Evolutionary conservation across 225 moss, liverwort and hornwort species (phyloP), one percentile per base, ranked within the genome.

Genomic region (Sphagnum contortum): DNA sequence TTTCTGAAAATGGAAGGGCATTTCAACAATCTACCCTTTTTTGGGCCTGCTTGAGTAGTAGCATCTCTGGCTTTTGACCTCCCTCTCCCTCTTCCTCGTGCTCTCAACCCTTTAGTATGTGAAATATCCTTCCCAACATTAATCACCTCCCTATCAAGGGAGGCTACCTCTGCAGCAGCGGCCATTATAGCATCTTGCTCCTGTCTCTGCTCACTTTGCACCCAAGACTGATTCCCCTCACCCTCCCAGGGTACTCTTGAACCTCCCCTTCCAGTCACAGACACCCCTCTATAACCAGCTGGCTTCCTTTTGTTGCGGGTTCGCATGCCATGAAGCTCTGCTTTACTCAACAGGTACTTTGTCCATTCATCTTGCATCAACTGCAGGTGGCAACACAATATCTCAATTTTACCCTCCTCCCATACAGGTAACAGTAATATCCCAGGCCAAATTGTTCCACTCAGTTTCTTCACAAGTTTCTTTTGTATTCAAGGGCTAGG

Each of bases 341-440:
- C 91, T 75, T 90, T 98, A 68, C 84, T 85, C 57, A 93, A 74
- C 61, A 98, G 69, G 69, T 91, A 98, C 48, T 78, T 88, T 44
- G 89, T 86, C 98, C 98, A 98, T 72, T 98, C 93, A 66, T 91
- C 93, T 64, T 75, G 83, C 98, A 93, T 93, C 59, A 91, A 76
- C 98, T 98, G 84, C 77, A 81, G 29, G 29, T 29, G 29, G 29
- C 29, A 29, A 29, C 29, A 29, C 29, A 29, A 29, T 29, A 29
- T 29, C 29, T 29, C 29, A 29, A 0, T 29, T 29, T 29, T 29
- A 29, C 29, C 29, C 29, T 29, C 29, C 29, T 29, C 29, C 29
- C 29, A 29, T 29, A 29, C 29, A 29, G 29, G 29, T 29, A 29
- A 29, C 29, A 29, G 29, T 29, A 29, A 29, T 29, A 29, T 29